A percentile compares a stretch with the other conserved stretches of the same genome.
Conservation (phyloP, 208 protist species). For the Leishmania mexicana region DNA sequence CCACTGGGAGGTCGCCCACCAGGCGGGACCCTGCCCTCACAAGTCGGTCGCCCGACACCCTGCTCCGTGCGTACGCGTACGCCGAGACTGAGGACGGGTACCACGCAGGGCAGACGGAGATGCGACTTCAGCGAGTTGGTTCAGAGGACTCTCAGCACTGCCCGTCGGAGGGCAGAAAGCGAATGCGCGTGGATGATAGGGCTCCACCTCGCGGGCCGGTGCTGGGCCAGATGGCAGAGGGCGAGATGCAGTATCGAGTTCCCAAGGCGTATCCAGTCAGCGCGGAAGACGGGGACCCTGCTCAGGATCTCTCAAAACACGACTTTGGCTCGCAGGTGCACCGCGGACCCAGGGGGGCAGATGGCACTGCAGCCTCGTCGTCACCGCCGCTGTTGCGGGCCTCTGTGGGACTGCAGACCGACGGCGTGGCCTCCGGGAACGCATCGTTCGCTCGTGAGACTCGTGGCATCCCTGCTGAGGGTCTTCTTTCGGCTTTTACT, state of each 20-base stretch:
- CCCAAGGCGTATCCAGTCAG: not conserved
- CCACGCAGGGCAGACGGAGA: not conserved
- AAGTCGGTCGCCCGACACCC: slow-evolving; percentile 28
- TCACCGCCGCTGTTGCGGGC: not conserved
- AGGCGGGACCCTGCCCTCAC: not conserved
- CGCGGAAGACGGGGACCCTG: not conserved
- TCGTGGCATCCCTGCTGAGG: not conserved
- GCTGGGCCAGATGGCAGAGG: not conserved
- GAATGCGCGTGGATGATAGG: not conserved
- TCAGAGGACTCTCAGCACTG: slow-evolving; percentile 3
- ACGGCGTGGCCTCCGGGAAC: not conserved
- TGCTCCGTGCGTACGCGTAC: slow-evolving; percentile 4
- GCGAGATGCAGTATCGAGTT: not conserved
- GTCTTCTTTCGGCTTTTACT: not conserved
- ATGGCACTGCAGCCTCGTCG: not conserved
- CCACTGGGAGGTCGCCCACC: slow-evolving; percentile 1
- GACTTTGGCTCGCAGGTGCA: not conserved
- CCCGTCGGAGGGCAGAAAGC: slow-evolving; percentile 7
- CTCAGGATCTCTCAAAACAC: not conserved
- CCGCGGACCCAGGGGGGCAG: not conserved
- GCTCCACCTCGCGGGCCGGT: not conserved
- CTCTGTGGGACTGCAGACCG: slow-evolving; percentile 8
- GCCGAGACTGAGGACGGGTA: not conserved
- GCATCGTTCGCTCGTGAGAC: not conserved
- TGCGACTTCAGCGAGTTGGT: not conserved